Conservation (phyloP, 2,329 filamentous ascomycete genomes). For the Talaromyces islandicus region DNA sequence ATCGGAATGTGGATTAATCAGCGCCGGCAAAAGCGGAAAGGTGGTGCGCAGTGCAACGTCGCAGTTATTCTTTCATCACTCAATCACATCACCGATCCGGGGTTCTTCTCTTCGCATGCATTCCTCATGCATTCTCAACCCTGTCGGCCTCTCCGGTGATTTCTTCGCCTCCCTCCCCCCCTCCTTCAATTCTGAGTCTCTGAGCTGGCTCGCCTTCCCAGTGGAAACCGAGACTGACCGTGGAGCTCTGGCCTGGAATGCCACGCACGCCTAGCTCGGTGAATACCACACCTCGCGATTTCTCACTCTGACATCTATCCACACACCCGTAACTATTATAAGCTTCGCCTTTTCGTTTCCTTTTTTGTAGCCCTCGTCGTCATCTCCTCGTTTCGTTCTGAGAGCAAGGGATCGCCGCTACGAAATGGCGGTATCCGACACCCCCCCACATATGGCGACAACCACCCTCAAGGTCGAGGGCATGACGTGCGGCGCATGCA, state of each 20-base stretch:
- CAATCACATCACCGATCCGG: not conserved
- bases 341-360: not conserved
- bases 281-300: not conserved
- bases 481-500: constrained; percentile 86
- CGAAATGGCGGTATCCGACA: constrained; percentile 1
- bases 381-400: not conserved
- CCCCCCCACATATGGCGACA: constrained; percentile 52
- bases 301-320: not conserved
- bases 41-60: no score
- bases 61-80: no score
- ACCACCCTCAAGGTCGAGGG: constrained; percentile 88
- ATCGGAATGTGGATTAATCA: not conserved
- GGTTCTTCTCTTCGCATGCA: not conserved
- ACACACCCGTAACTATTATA: no score
- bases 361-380: not conserved
- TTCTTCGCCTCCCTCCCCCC: not conserved
- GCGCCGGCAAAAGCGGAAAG: not conserved
- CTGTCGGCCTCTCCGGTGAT: not conserved
- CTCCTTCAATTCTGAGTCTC: no score
- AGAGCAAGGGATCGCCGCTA: not conserved
- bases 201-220: not conserved
- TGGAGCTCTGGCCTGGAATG: not conserved
- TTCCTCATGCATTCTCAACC: not conserved
- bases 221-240: not conserved
- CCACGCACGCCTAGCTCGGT: not conserved